Evolutionary conservation across 176 grass and related monocot species (phyloP), one percentile per base, ranked within the genome.

Genomic region (Pharus latifolius): DNA sequence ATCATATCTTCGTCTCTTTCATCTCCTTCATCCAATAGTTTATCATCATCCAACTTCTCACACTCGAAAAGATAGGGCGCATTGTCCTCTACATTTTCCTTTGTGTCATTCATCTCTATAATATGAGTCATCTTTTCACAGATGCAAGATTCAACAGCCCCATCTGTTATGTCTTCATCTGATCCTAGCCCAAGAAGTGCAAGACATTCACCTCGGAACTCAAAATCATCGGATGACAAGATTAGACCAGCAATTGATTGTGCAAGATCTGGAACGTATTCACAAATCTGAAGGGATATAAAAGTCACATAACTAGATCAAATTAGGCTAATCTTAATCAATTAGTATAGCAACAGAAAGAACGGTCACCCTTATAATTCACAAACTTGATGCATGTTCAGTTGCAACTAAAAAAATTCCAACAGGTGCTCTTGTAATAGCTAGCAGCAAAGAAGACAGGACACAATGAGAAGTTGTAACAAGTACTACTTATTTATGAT

Each of bases 181-280:
- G 78, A 75, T 19, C 50, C 73, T 56, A 92, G 40, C 38, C 78
- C 78, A 14, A 92, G 81, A 82, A 92, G 84, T 1, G 74, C 5
- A 10, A 42, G 19, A 49, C 89, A 88, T 50, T 92, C 84, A 1
- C 54, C 54, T 31, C 78, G 84, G 78, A 88, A 92, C 45, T 79
- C 70, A 6, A 42, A 40, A 66, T 88, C 89, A 18, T 52, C 67
- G 40, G 89, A 88, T 17, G 81, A 88, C 11, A 65, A 49, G 63
- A 92, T 88, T 29, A 92, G 33, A 17, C 81, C 81, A 3, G 84
- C 74, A 1, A 92, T 78, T 55, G 84, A 73, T 79, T 83, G 48
- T 26, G 89, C 66, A 51, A 92, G 81, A 18, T 88, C 77, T 16
- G 89, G 84, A 56, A 77, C 84, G 38, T 84, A 69, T 2, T 88